Conservation (phyloP, 2,329 filamentous ascomycete genomes). For the Fusarium zealandicum region DNA sequence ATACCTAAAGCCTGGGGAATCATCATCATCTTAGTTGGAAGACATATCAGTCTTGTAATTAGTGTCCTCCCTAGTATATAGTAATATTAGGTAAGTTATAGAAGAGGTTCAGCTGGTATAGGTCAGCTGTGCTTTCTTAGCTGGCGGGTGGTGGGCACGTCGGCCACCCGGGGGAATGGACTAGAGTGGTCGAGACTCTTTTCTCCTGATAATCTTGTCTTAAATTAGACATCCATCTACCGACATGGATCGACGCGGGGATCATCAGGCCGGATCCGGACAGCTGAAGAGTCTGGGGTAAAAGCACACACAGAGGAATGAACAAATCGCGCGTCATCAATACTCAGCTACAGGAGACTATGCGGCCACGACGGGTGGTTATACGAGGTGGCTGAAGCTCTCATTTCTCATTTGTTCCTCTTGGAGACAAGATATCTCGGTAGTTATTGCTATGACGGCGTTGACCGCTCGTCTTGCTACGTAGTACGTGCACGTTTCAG, state of each 20-base stretch:
- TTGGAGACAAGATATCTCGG: background rate
- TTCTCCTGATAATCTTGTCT: slow-evolving; percentile 11
- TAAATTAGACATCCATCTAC: slow-evolving; percentile 5
- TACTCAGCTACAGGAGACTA: background rate
- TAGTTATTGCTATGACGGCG: background rate
- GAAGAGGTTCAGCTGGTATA: too few relatives aligned
- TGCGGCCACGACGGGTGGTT: background rate
- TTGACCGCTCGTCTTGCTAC: background rate
- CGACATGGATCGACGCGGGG: slow-evolving; percentile 1
- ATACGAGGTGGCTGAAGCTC: slow-evolving; percentile 30
- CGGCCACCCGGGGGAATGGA: slow-evolving; percentile 1
- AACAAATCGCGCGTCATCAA: slow-evolving; percentile 13
- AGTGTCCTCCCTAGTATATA: too few relatives aligned
- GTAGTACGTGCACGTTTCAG: background rate
- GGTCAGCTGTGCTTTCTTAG: too few relatives aligned
- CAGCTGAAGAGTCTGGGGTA: background rate
- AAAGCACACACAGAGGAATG: background rate
- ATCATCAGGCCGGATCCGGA: background rate
- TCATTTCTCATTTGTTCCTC: slow-evolving; percentile 5
- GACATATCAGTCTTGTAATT: too few relatives aligned
- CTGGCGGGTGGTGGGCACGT: background rate
- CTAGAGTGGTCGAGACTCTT: background rate
- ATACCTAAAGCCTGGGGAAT: too few relatives aligned
- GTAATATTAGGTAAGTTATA: too few relatives aligned
- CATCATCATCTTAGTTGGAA: too few relatives aligned